Conservation (phyloP, 2,329 filamentous ascomycete species). For the Pestalotiopsis fici region DNA sequence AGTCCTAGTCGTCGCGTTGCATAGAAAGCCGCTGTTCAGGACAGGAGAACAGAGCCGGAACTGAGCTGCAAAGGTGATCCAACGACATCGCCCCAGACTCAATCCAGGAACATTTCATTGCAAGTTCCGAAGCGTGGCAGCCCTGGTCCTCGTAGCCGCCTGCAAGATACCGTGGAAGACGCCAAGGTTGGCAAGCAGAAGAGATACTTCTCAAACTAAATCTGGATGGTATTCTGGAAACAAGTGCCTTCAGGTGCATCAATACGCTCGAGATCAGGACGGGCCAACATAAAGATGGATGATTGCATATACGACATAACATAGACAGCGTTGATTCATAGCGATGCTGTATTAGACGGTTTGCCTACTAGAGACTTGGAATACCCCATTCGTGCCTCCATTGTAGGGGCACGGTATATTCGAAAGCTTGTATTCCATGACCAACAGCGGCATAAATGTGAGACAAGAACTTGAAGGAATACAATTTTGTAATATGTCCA, state of each 20-base stretch:
- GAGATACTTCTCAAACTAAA: constrained; percentile 4
- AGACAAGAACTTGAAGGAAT: not conserved
- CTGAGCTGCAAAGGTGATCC: not conserved
- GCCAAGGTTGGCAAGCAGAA: not conserved
- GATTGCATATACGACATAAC: not conserved
- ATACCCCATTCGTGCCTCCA: not conserved
- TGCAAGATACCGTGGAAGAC: constrained; percentile 7
- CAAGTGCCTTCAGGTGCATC: not conserved
- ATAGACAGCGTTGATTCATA: constrained; percentile 5
- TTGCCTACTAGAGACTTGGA: not conserved
- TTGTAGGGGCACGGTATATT: not conserved
- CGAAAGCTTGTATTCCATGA: not conserved
- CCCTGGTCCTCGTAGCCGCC: constrained; percentile 1
- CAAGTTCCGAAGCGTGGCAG: constrained; percentile 2
- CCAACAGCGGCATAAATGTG: not conserved
- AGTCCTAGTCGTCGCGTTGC: constrained; percentile 18
- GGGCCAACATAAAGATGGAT: not conserved
- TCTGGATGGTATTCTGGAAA: not conserved
- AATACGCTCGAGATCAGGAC: not conserved
- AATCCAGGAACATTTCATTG: constrained; percentile 4
- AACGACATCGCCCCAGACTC: not conserved
- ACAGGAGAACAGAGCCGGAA: not conserved
- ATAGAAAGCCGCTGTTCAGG: constrained; percentile 13
- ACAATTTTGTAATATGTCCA: not conserved
- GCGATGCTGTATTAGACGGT: not conserved